Base-by-base conservation (phyloP, 495 filamentous ascomycete genomes). In the Acidiella bohemica region DNA sequence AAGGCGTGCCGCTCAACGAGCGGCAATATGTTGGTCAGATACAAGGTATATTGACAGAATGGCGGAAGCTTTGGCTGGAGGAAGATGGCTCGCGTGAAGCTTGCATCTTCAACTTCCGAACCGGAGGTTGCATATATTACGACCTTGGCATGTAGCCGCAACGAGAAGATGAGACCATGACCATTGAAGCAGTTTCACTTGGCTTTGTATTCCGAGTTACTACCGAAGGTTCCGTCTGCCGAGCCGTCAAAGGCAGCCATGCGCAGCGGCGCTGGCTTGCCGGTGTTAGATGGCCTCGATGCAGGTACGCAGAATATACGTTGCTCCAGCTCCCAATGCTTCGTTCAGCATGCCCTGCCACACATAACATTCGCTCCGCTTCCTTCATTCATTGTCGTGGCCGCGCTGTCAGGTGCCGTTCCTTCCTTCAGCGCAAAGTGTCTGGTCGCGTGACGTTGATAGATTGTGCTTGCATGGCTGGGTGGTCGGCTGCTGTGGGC, bases 21-120 rank as follows among this genome's bases (percentile, higher is more conserved):
- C 73, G 84, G 36, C 75, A 80, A 52, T 96, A 96, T 53, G 65
- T 94, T n/a, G 67, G 73, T 30, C 82, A 95, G 53, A 67, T 96
- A 28, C 81, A 90, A 51, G 81, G 84, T 30, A 63, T 94, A 49
- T 67, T 97, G 14, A 55, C 57, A 8, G 70, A 70, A 32, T 62
- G 77, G 56, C 72, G 72, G 28, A 68, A 67, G 42, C 71, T 81
- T 53, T 68, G 64, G 43, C 63, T 67, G 21, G 65, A 71, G 42
- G 44, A 34, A 7, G 49, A 39, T n/a, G 35, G 35, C 22, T 14
- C 14, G 51, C 27, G 55, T 40, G 36, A 59, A 44, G 60, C 56
- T 11, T 63, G 59, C 41, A 45, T 63, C 38, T 61, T 60, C 39
- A 63, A 63, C 26, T 63, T 60, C 30, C 45, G 60, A 40, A 60